phyloP scores from a whole-genome alignment of 1,284 basidiomycete species.

The Cryptococcus sp. region DNA sequence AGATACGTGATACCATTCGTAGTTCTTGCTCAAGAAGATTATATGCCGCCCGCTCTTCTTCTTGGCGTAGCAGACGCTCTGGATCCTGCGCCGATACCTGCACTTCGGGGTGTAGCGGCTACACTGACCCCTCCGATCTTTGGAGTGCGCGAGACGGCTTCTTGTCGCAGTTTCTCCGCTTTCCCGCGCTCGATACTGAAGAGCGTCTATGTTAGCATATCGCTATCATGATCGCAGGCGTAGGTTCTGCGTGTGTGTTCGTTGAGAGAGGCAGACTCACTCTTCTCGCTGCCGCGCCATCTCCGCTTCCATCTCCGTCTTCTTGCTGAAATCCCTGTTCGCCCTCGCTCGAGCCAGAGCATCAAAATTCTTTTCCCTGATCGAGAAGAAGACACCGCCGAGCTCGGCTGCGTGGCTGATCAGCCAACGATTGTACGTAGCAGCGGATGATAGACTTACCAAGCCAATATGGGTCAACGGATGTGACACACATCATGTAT shows the following conservation, averaged over 20 bases:
- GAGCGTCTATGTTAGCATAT: not conserved
- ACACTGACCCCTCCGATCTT: slow-evolving; percentile 73
- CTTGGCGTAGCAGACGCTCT: slow-evolving; percentile 59
- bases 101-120: slow-evolving; percentile 67
- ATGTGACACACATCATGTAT: slow-evolving; percentile 96
- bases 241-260: too few species aligned
- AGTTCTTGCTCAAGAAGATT: not conserved
- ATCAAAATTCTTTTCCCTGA: slow-evolving; percentile 93
- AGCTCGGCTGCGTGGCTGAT: slow-evolving; percentile 67
- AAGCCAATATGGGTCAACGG: slow-evolving; percentile 93
- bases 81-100: slow-evolving; percentile 62
- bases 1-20: too few species aligned
- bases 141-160: slow-evolving; percentile 64
- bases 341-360: slow-evolving; percentile 67
- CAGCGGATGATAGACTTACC: slow-evolving; percentile 58
- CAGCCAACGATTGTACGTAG: not conserved
- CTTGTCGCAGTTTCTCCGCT: slow-evolving; percentile 65
- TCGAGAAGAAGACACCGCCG: slow-evolving; percentile 91
- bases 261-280: slow-evolving; percentile 58
- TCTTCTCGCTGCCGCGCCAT: slow-evolving; percentile 83
- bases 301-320: slow-evolving; percentile 80
- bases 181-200: slow-evolving; percentile 52
- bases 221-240: not conserved
- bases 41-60: slow-evolving; percentile 54
- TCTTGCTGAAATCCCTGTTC: slow-evolving; percentile 84